Conservation (phyloP, 805 yeast genomes). For the Wickerhamiella vanderwaltii region DNA sequence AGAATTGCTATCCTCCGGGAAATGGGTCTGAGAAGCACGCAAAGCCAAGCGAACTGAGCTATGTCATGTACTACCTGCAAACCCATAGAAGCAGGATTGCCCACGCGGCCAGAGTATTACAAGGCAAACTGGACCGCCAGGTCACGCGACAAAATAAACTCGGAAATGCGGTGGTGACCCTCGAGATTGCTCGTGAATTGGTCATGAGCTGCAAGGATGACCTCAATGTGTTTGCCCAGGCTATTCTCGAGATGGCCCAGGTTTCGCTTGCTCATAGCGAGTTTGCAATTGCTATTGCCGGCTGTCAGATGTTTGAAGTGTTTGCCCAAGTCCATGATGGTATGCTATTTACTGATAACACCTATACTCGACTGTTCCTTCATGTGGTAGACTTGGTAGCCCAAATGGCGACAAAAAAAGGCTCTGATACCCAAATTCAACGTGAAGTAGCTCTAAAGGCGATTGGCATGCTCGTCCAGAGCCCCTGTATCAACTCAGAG, state of each 20-base stretch:
- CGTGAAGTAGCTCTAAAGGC: slow-evolving; percentile 35
- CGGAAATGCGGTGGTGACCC: slow-evolving; percentile 76
- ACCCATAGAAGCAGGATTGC: slow-evolving; percentile 80
- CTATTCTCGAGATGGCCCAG: slow-evolving; percentile 49
- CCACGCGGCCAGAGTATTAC: slow-evolving; percentile 64
- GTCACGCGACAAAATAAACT: slow-evolving; percentile 42
- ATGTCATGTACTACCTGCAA: slow-evolving; percentile 78
- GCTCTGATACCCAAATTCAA: slow-evolving; percentile 31
- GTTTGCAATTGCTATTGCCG: slow-evolving; percentile 40
- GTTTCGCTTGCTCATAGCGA: slow-evolving; percentile 46
- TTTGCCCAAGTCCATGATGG: slow-evolving; percentile 45
- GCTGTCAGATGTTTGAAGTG: slow-evolving; percentile 22
- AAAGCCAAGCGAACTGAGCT: slow-evolving; percentile 81
- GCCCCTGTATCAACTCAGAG: slow-evolving; percentile 26
- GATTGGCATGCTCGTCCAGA: slow-evolving; percentile 29
- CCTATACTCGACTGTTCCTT: slow-evolving; percentile 39
- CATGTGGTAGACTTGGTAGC: slow-evolving; percentile 21
- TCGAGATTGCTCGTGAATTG: slow-evolving; percentile 55
- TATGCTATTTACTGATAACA: slow-evolving; percentile 48
- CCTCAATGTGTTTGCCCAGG: slow-evolving; percentile 65
- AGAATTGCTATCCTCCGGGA: slow-evolving; percentile 90
- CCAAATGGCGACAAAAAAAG: slow-evolving; percentile 22
- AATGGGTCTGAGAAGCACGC: slow-evolving; percentile 78
- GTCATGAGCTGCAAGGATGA: slow-evolving; percentile 71
- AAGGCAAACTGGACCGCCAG: slow-evolving; percentile 50